Conservation (phyloP, 2,329 filamentous ascomycete species). For the Knufia petricola region DNA sequence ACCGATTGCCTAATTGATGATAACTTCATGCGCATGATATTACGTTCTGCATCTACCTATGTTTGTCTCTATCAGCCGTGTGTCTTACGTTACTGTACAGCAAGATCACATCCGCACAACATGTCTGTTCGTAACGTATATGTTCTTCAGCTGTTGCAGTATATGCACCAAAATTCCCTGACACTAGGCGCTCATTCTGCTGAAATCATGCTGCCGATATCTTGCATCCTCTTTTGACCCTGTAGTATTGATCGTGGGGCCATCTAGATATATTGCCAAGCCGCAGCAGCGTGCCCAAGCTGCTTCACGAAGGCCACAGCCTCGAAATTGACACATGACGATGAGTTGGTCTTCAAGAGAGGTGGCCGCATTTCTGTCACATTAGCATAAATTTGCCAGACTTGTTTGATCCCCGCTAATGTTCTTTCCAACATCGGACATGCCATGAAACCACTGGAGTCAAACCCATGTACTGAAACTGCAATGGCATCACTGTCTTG, state of each 20-base stretch:
- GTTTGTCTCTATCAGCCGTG: too few relatives aligned
- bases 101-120: not conserved
- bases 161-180: not conserved
- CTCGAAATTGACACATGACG: slow-evolving; percentile 32
- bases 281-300: slow-evolving; percentile 21
- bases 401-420: slow-evolving; percentile 19
- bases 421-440: slow-evolving; percentile 25
- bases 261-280: slow-evolving; percentile 32
- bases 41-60: too few relatives aligned
- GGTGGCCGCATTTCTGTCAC: slow-evolving; percentile 29
- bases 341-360: slow-evolving; percentile 29
- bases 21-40: too few relatives aligned
- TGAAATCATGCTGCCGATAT: too few relatives aligned
- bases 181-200: too few relatives aligned
- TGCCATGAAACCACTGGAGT: slow-evolving; percentile 34
- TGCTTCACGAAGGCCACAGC: slow-evolving; percentile 27
- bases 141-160: not conserved
- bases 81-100: too few relatives aligned
- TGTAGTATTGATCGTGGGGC: too few relatives aligned
- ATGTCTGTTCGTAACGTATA: not conserved
- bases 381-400: slow-evolving; percentile 36
- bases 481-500: slow-evolving; percentile 24
- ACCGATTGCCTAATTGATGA: too few relatives aligned
- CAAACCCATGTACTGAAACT: slow-evolving; percentile 28
- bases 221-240: not conserved